These are phyloP conservation scores for Whalleya microplaca DNA, from an alignment of 2,329 filamentous ascomycete species.

Conservation along the genomic window DNA sequence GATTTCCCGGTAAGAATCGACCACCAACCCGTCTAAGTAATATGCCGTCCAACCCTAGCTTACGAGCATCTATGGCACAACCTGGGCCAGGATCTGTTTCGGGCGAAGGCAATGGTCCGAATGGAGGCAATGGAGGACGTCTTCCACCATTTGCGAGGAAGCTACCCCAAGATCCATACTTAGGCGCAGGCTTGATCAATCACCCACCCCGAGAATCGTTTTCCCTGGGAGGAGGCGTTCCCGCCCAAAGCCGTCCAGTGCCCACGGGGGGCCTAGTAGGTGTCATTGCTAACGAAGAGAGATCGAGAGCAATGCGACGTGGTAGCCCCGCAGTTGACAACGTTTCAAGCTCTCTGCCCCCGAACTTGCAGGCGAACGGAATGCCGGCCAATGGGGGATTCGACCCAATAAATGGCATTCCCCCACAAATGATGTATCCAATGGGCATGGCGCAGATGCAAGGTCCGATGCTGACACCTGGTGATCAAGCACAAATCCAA, in stretches of 20 bases:
- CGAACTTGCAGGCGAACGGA: constrained; percentile 38
- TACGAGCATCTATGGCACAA: constrained; percentile 58
- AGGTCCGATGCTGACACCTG: constrained; percentile 53
- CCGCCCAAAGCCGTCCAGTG: constrained; percentile 44
- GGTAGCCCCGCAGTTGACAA: constrained; percentile 73
- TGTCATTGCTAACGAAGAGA: constrained; percentile 85
- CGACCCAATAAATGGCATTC: constrained; percentile 55
- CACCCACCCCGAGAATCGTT: constrained; percentile 75
- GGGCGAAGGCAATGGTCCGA: constrained; percentile 49
- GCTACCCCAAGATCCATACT: constrained; percentile 83
- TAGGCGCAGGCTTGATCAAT: constrained; percentile 76
- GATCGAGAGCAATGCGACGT: constrained; percentile 74
- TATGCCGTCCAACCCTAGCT: constrained; percentile 72
- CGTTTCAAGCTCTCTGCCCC: constrained; percentile 44
- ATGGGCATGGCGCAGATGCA: constrained; percentile 40
- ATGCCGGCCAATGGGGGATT: constrained; percentile 44
- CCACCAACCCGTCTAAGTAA: constrained; percentile 70
- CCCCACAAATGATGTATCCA: constrained; percentile 55
- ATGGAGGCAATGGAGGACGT: constrained; percentile 46
- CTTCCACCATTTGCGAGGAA: constrained; percentile 83
- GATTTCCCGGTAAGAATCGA: constrained; percentile 79
- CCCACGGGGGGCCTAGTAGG: constrained; percentile 82
- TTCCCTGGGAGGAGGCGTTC: constrained; percentile 63
- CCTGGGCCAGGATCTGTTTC: constrained; percentile 60
- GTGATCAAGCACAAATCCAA: constrained; percentile 76